Evolutionary conservation across 2,329 filamentous ascomycete genomes (phyloP), one percentile per base, ranked within the genome.

Genomic region (Thermoascus crustaceus): DNA sequence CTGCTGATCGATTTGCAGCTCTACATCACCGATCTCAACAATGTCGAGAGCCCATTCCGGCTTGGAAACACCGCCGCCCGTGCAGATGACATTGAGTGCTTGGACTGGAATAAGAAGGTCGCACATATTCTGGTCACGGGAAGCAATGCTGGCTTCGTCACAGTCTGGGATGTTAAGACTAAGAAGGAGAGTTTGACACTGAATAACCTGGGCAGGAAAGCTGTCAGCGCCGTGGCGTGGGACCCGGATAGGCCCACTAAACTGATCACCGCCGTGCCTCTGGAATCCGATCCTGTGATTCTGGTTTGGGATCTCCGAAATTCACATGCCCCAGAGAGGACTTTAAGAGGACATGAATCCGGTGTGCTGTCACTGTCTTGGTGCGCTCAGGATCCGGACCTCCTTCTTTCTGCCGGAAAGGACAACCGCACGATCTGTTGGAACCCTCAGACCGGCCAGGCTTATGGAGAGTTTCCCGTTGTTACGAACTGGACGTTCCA

Each of bases 401-500:
- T 98, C 33, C 67, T 98, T 32, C 72, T 98, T 14, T 98, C 91
- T 2, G 93, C 83, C 47, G 93, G 91, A 48, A 96, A 96, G 65
- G 91, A 98, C 63, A 96, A 96, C 57, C 78, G 85, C 50, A 95
- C 88, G 2, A 75, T 98, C 41, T 80, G 91, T 42, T 98, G 93
- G 91, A 96, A 96, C 61, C 86, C 91, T 1, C 84, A 91, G 53
- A 94, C 83, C 2, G 89, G 89, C 35, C 78, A 91, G 55, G 72
- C 76, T 8, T 82, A 87, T 44, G 91, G 93, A 46, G 89, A 96
- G 63, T 89, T 96, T 55, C 88, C 89, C 4, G 86, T 95, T 52
- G 88, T 94, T 35, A 95, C 89, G n/a, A 98, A 96, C 63, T 98
- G 91, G 89, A 94, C 88, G 4, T 98, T 98, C 69, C 80, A 89